These are phyloP conservation scores for Alternaria triticina DNA, from an alignment of 2,329 filamentous ascomycete genomes.

Conservation along the genomic window DNA sequence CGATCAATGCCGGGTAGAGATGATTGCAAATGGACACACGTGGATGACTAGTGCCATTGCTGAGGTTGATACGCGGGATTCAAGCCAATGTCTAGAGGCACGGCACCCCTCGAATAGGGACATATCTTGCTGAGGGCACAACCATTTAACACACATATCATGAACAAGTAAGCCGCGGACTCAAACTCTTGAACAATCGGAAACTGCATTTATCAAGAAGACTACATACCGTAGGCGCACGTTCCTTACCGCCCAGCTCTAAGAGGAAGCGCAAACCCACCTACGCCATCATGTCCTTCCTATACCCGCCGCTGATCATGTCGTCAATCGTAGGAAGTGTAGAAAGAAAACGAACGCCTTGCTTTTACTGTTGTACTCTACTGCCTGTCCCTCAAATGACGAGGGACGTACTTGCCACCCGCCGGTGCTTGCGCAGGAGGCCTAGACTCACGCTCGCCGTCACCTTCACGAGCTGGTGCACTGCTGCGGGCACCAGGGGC, in stretches of 20 bases:
- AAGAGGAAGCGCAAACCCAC: conserved; percentile 12
- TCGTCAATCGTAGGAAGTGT: conserved; percentile 12
- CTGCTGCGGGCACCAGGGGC: conserved; percentile 36
- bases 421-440: conserved; percentile 33
- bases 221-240: conserved; percentile 10
- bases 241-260: conserved; percentile 15
- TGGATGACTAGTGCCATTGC: background rate
- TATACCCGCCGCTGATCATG: conserved; percentile 7
- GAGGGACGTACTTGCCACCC: conserved; percentile 51
- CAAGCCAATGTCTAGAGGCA: background rate
- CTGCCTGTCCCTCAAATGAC: conserved; percentile 38
- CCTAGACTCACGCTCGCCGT: conserved; percentile 34
- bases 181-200: background rate
- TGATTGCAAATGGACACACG: background rate
- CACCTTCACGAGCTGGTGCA: conserved; percentile 27
- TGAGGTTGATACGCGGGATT: background rate
- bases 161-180: background rate
- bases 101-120: background rate
- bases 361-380: conserved; percentile 5
- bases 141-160: background rate
- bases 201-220: conserved; percentile 10
- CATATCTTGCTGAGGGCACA: background rate
- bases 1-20: background rate
- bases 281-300: conserved; percentile 13
- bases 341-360: conserved; percentile 11